Base-by-base conservation (phyloP, 2,329 filamentous ascomycete species). In the Atkinsonella texensis region DNA sequence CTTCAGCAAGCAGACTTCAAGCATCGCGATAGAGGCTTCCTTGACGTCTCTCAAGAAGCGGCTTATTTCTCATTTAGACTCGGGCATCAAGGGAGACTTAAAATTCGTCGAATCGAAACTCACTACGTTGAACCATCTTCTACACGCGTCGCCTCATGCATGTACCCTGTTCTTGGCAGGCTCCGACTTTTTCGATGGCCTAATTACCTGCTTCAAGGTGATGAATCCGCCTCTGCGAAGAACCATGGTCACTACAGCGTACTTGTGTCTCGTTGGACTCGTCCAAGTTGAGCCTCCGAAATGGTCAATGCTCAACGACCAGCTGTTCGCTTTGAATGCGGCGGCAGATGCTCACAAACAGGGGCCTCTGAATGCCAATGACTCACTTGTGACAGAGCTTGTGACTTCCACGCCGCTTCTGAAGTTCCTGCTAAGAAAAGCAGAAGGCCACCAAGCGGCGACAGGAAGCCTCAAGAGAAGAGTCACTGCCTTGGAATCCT, bases 121-220 rank as follows among this genome's bases (percentile, higher is more conserved):
- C 33, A 73, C 73, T 46, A 70, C 70, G 10, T 62, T 88, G n/a
- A 85, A 81, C 53, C 74, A 80, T 48, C 68, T 90, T 4, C 68
- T 89, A 5, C 75, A 80, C 57, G 73, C 71, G 7, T 87, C 83
- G 5, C 72, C 80, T 0, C 70, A 74, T 18, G 70, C 74, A 0
- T 77, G 77, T 18, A 68, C 71, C 1, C 72, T 87, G 58, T 83
- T 95, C 59, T 78, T 95, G 58, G 85, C 85, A 0, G 91, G 91
- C 1, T 89, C 86, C 48, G 91, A 96, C 67, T 91, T 93, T 59
- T 68, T 95, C 18, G 91, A 96, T 63, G 81, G 85, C 0, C 74
- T 95, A 12, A 72, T 80, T 39, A 70, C 71, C 48, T 82, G 82
- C 55, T 90, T 84, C 65, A 75, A 72, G 47, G 75, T 83, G 52